Percentiles rank a stretch among this genome's conserved stretches.
These are phyloP conservation scores for Beauveria sp. DNA, from an alignment of 2,329 filamentous ascomycete species.

Conservation along the genomic window DNA sequence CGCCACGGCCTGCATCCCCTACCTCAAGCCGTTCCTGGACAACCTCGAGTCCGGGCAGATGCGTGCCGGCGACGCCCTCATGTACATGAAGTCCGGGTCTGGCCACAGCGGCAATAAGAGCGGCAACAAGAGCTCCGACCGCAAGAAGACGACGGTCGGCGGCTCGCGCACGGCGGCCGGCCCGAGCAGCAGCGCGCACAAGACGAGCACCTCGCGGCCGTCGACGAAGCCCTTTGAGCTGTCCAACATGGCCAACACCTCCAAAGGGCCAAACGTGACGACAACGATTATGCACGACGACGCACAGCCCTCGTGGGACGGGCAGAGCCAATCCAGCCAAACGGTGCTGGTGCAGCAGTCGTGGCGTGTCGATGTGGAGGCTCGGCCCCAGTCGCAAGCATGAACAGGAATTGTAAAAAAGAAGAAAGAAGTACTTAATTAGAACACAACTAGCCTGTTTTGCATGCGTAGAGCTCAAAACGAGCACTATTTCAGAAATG, in stretches of 20 bases:
- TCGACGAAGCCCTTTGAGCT: background rate
- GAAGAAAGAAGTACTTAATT: background rate
- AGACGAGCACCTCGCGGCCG: background rate
- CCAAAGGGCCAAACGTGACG: background rate
- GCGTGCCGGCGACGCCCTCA: background rate
- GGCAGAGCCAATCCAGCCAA: constrained; percentile 9
- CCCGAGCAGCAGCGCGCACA: background rate
- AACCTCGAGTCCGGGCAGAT: constrained; percentile 7
- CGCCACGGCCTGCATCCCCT: constrained; percentile 1
- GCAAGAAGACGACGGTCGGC: background rate
- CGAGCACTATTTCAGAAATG: too few species aligned
- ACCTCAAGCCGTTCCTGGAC: constrained; percentile 9
- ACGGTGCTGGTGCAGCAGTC: constrained; percentile 10
- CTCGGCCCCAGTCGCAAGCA: background rate
- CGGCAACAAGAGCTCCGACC: background rate
- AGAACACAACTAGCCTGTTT: background rate
- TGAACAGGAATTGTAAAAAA: too few species aligned
- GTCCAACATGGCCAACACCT: background rate
- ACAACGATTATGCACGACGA: constrained; percentile 1
- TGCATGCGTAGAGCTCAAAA: too few species aligned
- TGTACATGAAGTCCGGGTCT: background rate
- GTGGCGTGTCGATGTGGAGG: constrained; percentile 6
- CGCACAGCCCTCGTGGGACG: constrained; percentile 2
- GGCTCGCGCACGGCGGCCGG: background rate
- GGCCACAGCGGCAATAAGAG: constrained; percentile 2